Conservation (phyloP, 345 rosid species). For the Angophora floribunda region DNA sequence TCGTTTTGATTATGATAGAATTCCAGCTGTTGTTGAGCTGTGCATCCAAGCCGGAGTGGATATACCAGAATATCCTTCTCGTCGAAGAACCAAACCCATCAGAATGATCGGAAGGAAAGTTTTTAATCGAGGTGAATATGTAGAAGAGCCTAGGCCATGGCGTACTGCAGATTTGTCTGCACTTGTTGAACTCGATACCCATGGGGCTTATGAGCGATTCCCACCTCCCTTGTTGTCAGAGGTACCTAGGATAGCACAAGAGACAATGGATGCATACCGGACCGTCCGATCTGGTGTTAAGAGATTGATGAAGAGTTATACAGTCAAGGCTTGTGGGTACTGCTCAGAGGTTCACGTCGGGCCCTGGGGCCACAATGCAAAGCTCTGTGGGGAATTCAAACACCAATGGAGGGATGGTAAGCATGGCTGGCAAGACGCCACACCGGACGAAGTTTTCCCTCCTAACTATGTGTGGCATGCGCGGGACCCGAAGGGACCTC, state of each 20-base stretch:
- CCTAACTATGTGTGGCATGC: constrained; percentile 78
- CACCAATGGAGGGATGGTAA: constrained; percentile 99
- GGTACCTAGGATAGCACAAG: constrained; percentile 60
- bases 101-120: constrained; percentile 73
- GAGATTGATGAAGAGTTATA: constrained; percentile 57
- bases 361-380: constrained; percentile 90
- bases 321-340: constrained; percentile 92
- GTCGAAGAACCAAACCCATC: constrained; percentile 62
- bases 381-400: constrained; percentile 85
- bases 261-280: constrained; percentile 70
- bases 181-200: constrained; percentile 62
- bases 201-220: constrained; percentile 41
- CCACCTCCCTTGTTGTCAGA: constrained; percentile 44
- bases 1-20: constrained; percentile 77
- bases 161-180: constrained; percentile 29
- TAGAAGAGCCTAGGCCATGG: constrained; percentile 49
- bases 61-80: constrained; percentile 73
- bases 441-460: constrained; percentile 62
- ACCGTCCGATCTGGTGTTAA: constrained; percentile 53
- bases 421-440: constrained; percentile 96
- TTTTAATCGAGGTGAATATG: constrained; percentile 58
- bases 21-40: constrained; percentile 81
- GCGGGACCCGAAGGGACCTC: constrained; percentile 58
- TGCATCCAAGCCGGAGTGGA: constrained; percentile 91
- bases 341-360: constrained; percentile 91